Base-by-base conservation (phyloP, 352 stramenopile species). In the Achlya hypogyna region DNA sequence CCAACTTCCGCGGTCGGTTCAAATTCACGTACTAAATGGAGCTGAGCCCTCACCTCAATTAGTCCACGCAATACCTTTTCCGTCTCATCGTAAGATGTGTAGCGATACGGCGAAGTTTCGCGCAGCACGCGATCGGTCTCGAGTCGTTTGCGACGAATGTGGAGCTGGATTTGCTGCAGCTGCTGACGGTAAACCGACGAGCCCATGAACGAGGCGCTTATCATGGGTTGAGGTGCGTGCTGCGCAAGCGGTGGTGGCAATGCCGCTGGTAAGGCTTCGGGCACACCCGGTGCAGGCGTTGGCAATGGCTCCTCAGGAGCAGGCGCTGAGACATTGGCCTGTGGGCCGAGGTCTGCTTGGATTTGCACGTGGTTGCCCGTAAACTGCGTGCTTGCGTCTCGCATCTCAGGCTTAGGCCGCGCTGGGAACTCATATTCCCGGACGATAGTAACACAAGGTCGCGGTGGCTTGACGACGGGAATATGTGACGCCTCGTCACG, bases 101-200 rank as follows among this genome's bases (percentile, higher is more conserved):
- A 91, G 27, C 79, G 78, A 69, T 82, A 86, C 28, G 58, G 38
- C 67, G 87, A 77, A 10, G 79, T 69, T 25, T 91, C 80, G 0
- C 71, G 77, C 53, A 91, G 75, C 18, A 87, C 71, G 6, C 77
- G 70, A 60, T 89, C 78, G 0, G 78, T 88, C 62, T 89, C 82
- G 5, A 74, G 72, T 22, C 85, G 86, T 49, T 91, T 91, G 10
- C 77, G 63, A 20, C 77, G 69, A 68, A 91, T 91, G 43, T 89
- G 80, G 40, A 83, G 70, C 23, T 79, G 69, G 65, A 91, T 91
- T 42, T 89, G 80, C 53, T 86, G 72, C 68, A 91, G 67, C 40
- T 91, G 82, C 47, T 88, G 80, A 51, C 78, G 84, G 71, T 89
- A 91, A 20, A 84, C 71, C n/a, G 78, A 85, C 38, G 78, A 84